Evolutionary conservation across 148 eudicot genomes (phyloP), one percentile per base, ranked within the genome.

Genomic region (Diospyros kaki): DNA sequence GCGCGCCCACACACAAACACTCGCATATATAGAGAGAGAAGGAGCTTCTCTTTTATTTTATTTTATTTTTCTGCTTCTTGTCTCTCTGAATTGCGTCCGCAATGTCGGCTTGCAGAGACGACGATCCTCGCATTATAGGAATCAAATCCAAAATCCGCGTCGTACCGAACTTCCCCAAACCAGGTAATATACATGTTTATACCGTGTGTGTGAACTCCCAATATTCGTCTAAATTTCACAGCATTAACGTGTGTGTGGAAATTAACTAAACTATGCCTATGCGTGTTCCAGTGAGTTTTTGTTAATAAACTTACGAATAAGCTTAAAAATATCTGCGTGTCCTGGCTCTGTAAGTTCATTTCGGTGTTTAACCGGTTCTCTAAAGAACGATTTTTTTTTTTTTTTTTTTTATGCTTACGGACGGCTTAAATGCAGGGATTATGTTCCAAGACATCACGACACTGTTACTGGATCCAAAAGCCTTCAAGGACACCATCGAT

Each of bases 401-500:
- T 12, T 11, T 63, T 58, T 63, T 40, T 7, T 50, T 68, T 50
- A 54, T 70, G 45, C 3, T n/a, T 13, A 39, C 67, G 15, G 15
- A 68, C 52, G 66, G 42, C 4, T 55, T 75, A 50, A 69, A 1
- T 66, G 61, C 76, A 93, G 97, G 97, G 58, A 91, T 94, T 39
- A 91, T 91, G 97, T 94, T 94, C 76, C 97, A 91, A 82, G 97
- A 94, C 67, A 90, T 94, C 41, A 91, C 97, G 3, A 89, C 91
- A 53, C 83, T 93, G 80, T 73, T 91, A 60, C 88, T 90, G 38
- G 88, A 91, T 72, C 91, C 91, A 8, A 88, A 89, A 75, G 89
- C 89, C 14, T 94, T 94, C 84, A 94, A 88, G 74, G 87, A 94
- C 76, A 91, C 98, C n/a, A 75, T 94, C 38, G 97, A 94, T 85